phyloP scores from a whole-genome alignment of 2,329 filamentous ascomycete genomes.

The Penicillium brasilianum region DNA sequence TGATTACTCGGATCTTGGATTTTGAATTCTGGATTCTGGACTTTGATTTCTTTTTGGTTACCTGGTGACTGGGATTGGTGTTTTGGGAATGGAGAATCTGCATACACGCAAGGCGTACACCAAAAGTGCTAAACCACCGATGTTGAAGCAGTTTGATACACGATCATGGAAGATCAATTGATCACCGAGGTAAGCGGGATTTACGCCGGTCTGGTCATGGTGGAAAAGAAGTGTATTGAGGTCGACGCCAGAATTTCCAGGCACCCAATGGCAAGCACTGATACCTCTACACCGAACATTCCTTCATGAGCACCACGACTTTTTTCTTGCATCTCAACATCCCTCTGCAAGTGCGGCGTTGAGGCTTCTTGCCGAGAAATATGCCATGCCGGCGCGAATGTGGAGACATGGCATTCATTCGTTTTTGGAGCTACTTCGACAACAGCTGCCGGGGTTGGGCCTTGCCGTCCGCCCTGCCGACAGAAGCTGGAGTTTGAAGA shows the following conservation, averaged over 20 bases:
- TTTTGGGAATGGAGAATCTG: not conserved
- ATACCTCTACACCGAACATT: conserved; percentile 81
- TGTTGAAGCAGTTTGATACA: conserved; percentile 66
- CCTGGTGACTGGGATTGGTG: not conserved
- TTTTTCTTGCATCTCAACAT: conserved; percentile 86
- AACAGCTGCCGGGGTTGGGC: conserved; percentile 66
- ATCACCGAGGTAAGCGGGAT: conserved; percentile 69
- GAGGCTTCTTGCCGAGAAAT: conserved; percentile 73
- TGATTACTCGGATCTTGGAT: not conserved
- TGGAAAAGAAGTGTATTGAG: conserved; percentile 85
- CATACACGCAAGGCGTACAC: not conserved
- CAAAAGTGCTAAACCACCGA: conserved; percentile 25
- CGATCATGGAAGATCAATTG: conserved; percentile 78
- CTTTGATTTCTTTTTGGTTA: not conserved
- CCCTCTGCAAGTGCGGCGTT: conserved; percentile 74
- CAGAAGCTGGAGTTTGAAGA: conserved; percentile 1
- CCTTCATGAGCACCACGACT: conserved; percentile 82
- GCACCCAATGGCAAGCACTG: conserved; percentile 79
- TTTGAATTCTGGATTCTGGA: not conserved
- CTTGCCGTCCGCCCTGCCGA: not conserved
- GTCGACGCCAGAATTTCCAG: conserved; percentile 65
- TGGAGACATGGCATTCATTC: conserved; percentile 92
- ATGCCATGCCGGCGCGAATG: conserved; percentile 90
- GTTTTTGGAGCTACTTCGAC: conserved; percentile 76
- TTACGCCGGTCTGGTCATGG: conserved; percentile 81